A percentile compares a stretch with the other conserved stretches of the same genome.
phyloP scores from a whole-genome alignment of 148 eudicot genomes.

The Heliamphora exappendiculata region DNA sequence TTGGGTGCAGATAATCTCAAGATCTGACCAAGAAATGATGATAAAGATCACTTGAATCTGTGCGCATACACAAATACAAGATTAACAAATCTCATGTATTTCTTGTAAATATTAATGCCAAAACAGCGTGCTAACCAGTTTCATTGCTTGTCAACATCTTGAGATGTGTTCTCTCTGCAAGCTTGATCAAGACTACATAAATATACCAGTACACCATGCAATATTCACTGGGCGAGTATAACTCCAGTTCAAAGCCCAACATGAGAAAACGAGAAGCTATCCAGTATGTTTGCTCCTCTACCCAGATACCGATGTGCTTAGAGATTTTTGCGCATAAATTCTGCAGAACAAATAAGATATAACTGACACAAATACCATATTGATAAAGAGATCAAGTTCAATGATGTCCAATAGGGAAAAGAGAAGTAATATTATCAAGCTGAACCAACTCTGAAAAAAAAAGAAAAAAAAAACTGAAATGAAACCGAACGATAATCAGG shows the following conservation, averaged over 20 bases:
- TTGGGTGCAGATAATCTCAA: conserved; percentile 1
- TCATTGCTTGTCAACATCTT: conserved; percentile 53
- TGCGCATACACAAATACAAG: conserved; percentile 1
- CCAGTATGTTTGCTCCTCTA: conserved; percentile 97
- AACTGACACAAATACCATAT: background rate
- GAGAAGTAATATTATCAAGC: background rate
- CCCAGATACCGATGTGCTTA: conserved; percentile 76
- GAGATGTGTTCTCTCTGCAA: conserved; percentile 85
- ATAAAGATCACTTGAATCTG: background rate
- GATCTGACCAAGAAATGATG: background rate
- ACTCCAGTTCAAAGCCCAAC: conserved; percentile 86
- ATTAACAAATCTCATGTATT: background rate
- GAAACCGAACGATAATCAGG: too few relatives aligned
- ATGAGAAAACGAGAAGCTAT: conserved; percentile 77
- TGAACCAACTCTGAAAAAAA: too few relatives aligned
- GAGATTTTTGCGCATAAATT: conserved; percentile 43
- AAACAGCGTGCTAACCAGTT: conserved; percentile 41
- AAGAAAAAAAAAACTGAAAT: too few relatives aligned
- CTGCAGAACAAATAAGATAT: conserved; percentile 32
- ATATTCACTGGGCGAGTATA: conserved; percentile 74
- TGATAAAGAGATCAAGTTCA: conserved; percentile 4
- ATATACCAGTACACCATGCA: conserved; percentile 99
- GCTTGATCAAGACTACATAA: conserved; percentile 71
- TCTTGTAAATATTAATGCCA: background rate
- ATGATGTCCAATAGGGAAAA: background rate